phyloP scores from a whole-genome alignment of 345 rosid species.

The Combretum micranthum region DNA sequence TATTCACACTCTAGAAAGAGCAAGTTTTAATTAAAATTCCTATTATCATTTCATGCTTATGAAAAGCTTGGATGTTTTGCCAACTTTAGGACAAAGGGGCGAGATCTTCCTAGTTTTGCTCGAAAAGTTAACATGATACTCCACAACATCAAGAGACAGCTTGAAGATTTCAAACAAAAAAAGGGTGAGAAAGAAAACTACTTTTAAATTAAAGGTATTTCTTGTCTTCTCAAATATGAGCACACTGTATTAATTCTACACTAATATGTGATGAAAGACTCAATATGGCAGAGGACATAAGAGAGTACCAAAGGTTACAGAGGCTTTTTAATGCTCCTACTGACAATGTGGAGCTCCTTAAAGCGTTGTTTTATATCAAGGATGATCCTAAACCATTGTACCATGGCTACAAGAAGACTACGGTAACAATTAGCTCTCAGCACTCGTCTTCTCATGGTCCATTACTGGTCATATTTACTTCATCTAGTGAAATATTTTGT shows the following conservation, averaged over 20 bases:
- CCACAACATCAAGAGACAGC: background rate
- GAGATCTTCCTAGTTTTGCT: background rate
- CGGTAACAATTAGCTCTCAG: slow-evolving; percentile 17
- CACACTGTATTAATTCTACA: background rate
- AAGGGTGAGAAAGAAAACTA: too few relatives aligned
- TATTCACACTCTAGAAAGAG: background rate
- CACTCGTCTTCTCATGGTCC: background rate
- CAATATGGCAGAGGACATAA: slow-evolving; percentile 33
- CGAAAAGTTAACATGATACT: slow-evolving; percentile 1
- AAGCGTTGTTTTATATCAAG: slow-evolving; percentile 31
- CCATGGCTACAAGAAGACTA: slow-evolving; percentile 28
- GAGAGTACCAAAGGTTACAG: slow-evolving; percentile 24
- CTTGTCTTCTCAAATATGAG: too few relatives aligned
- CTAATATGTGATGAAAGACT: background rate
- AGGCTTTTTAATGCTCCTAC: slow-evolving; percentile 19
- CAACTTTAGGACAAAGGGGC: slow-evolving; percentile 1
- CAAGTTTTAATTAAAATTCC: background rate
- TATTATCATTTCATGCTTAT: background rate
- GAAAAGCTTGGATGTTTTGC: background rate
- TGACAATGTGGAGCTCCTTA: slow-evolving; percentile 43
- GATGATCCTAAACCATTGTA: slow-evolving; percentile 40
- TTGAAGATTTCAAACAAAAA: too few relatives aligned
- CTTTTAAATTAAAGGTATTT: too few relatives aligned
- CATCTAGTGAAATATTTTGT: too few relatives aligned
- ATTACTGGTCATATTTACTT: background rate